Conservation (phyloP, 1,284 basidiomycete genomes). For the Rhodotorula glutinis region DNA sequence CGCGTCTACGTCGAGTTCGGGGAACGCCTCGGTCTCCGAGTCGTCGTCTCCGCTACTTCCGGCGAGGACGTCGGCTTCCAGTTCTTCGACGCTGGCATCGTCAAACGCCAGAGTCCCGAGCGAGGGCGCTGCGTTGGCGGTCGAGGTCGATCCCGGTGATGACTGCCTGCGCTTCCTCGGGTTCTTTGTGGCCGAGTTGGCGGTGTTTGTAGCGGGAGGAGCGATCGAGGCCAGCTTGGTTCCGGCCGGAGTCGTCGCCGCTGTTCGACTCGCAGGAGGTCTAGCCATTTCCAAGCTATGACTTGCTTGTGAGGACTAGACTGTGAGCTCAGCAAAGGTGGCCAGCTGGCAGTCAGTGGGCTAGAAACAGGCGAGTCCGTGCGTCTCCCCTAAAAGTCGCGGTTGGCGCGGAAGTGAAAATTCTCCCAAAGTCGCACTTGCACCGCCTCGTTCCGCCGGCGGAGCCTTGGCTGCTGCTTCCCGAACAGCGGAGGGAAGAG, state of each 20-base stretch:
- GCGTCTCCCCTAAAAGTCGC: not conserved
- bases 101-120: constrained; percentile 32
- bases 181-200: constrained; percentile 1
- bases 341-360: no score
- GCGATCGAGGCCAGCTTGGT: not conserved
- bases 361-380: not conserved
- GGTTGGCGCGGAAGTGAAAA: not conserved
- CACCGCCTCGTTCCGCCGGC: constrained; percentile 3
- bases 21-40: constrained; percentile 50
- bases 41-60: constrained; percentile 1
- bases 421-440: not conserved
- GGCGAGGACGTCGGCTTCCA: constrained; percentile 11
- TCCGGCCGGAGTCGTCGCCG: not conserved
- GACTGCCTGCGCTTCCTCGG: constrained; percentile 29
- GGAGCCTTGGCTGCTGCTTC: no score
- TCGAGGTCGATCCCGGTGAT: not conserved
- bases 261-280: not conserved
- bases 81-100: constrained; percentile 26
- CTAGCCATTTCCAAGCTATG: not conserved
- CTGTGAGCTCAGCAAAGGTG: not conserved
- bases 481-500: no score
- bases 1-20: constrained; percentile 52
- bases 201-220: not conserved
- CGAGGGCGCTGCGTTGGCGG: not conserved
- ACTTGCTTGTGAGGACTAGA: not conserved